Evolutionary conservation across 164 flowering plant species (phyloP).

Genomic region (Pachysandra terminalis): DNA sequence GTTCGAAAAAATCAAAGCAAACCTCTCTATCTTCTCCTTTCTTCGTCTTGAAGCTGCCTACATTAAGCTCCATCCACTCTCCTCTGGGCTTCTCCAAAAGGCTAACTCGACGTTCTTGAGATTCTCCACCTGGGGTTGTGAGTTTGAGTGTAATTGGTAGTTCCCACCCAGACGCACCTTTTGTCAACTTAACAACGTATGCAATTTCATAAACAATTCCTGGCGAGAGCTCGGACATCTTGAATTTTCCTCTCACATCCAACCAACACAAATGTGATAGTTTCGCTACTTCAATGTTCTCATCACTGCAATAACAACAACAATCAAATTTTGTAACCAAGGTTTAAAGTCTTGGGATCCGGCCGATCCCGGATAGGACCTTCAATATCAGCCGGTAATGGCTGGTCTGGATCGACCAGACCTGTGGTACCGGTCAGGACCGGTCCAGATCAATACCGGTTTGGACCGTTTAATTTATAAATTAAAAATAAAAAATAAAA

Average conservation of each 20-base stretch:
- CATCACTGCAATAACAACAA: slow-evolving; percentile 7
- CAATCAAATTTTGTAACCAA: not conserved
- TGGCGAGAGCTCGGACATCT: slow-evolving; percentile 15
- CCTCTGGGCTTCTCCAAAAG: slow-evolving; percentile 11
- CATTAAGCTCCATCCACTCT: slow-evolving; percentile 18
- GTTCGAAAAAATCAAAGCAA: not conserved
- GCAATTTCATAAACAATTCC: slow-evolving; percentile 11
- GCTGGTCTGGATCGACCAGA: too few species aligned
- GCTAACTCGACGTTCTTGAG: slow-evolving; percentile 10
- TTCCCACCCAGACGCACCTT: slow-evolving; percentile 20
- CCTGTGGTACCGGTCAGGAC: too few species aligned
- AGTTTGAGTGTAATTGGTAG: slow-evolving; percentile 15
- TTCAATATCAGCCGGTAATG: too few species aligned
- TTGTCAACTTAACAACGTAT: slow-evolving; percentile 12
- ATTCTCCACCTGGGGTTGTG: slow-evolving; percentile 6
- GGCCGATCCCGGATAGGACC: too few species aligned
- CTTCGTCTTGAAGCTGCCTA: slow-evolving; percentile 8
- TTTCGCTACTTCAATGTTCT: slow-evolving; percentile 16
- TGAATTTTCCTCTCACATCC: slow-evolving; percentile 18
- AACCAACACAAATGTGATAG: slow-evolving; percentile 15
- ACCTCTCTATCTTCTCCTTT: slow-evolving; percentile 13
- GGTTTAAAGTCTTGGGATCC: too few species aligned
- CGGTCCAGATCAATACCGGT: too few species aligned
- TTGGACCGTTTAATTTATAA: too few species aligned
- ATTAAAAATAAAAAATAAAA: too few species aligned